These are phyloP conservation scores for Letharia columbiana DNA, from an alignment of 495 filamentous ascomycete species.

Conservation along the genomic window DNA sequence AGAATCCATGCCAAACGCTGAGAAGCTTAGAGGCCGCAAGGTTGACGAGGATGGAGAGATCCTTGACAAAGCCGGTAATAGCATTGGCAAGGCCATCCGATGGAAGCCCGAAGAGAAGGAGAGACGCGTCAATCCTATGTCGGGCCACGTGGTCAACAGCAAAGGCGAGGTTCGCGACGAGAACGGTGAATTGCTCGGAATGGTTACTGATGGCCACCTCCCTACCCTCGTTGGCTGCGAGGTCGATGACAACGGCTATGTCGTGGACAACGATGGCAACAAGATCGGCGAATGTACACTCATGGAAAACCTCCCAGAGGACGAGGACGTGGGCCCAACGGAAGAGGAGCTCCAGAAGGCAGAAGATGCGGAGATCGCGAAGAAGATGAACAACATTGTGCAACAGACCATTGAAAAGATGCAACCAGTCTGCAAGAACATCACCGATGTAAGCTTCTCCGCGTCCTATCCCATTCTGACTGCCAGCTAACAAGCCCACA, in stretches of 20 bases:
- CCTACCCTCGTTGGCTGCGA: slow-evolving; percentile 63
- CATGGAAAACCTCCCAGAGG: slow-evolving; percentile 60
- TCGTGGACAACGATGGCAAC: slow-evolving; percentile 73
- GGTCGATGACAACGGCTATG: slow-evolving; percentile 80
- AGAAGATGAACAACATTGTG: slow-evolving; percentile 67
- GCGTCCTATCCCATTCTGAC: background rate
- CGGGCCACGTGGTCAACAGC: slow-evolving; percentile 68
- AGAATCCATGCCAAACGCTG: slow-evolving; percentile 49
- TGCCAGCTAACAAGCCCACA: slow-evolving; percentile 32
- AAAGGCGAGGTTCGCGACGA: slow-evolving; percentile 77
- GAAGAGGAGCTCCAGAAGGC: slow-evolving; percentile 49
- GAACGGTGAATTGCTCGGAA: slow-evolving; percentile 72
- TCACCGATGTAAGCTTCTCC: slow-evolving; percentile 57
- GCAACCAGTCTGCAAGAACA: slow-evolving; percentile 78
- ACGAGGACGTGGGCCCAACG: slow-evolving; percentile 32
- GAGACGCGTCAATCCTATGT: slow-evolving; percentile 58
- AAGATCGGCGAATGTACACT: slow-evolving; percentile 73
- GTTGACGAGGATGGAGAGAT: slow-evolving; percentile 84
- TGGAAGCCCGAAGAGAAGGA: slow-evolving; percentile 73
- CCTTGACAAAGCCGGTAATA: slow-evolving; percentile 72
- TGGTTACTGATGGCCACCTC: slow-evolving; percentile 66
- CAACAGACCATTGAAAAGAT: slow-evolving; percentile 73
- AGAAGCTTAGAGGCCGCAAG: slow-evolving; percentile 60
- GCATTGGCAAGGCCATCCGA: slow-evolving; percentile 69
- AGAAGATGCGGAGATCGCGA: slow-evolving; percentile 64